These are phyloP conservation scores for Neonectria hederae DNA, from an alignment of 2,329 filamentous ascomycete species.

Conservation along the genomic window DNA sequence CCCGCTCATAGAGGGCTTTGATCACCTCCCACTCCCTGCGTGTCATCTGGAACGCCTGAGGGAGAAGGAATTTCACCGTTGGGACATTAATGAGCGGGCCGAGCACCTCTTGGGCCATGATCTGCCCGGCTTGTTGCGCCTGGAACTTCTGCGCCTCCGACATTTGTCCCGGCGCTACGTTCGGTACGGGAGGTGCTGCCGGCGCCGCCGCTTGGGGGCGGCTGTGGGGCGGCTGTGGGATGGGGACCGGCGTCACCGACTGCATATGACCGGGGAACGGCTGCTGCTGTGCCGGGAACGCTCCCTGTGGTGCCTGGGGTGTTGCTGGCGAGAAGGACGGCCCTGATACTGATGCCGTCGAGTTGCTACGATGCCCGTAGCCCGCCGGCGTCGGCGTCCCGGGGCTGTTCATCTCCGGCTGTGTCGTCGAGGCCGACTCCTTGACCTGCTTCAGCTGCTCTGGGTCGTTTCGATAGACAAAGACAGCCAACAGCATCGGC, in stretches of 20 bases:
- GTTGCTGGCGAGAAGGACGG: constrained; percentile 65
- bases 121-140: constrained; percentile 62
- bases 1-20: constrained; percentile 70
- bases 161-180: constrained; percentile 34
- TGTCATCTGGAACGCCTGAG: constrained; percentile 74
- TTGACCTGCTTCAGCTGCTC: constrained; percentile 46
- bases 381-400: constrained; percentile 49
- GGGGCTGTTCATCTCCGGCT: constrained; percentile 24
- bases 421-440: constrained; percentile 22
- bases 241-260: constrained; percentile 49
- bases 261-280: constrained; percentile 46
- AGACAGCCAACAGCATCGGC: constrained; percentile 82
- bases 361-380: constrained; percentile 55
- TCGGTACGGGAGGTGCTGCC: constrained; percentile 25
- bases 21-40: constrained; percentile 80
- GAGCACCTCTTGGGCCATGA: constrained; percentile 69
- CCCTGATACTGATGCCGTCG: constrained; percentile 53
- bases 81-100: constrained; percentile 70
- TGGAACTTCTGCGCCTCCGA: constrained; percentile 50
- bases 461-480: constrained; percentile 78
- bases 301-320: constrained; percentile 47
- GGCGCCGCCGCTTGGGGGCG: constrained; percentile 21
- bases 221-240: constrained; percentile 47
- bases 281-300: constrained; percentile 48
- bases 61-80: constrained; percentile 74